Conservation (phyloP, 805 yeast genomes). For the Brettanomyces bruxellensis region DNA sequence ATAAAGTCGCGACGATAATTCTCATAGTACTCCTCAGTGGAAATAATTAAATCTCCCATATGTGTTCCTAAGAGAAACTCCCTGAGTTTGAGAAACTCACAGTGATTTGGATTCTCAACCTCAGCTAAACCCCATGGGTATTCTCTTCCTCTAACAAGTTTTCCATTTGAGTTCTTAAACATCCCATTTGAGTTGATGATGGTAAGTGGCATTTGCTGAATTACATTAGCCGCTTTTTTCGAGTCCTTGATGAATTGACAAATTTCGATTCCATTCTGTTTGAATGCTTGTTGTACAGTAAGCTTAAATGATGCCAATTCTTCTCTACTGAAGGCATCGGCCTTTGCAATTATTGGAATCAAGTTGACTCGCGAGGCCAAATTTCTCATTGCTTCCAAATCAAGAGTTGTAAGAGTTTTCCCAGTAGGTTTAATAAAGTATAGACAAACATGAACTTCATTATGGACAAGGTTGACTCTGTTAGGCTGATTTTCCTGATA, state of each 20-base stretch:
- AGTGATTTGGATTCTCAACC: slow-evolving; percentile 66
- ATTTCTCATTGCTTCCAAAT: slow-evolving; percentile 64
- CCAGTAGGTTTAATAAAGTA: slow-evolving; percentile 72
- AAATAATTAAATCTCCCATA: slow-evolving; percentile 67
- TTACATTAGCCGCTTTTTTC: slow-evolving; percentile 24
- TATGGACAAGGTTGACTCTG: slow-evolving; percentile 44
- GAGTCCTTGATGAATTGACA: slow-evolving; percentile 40
- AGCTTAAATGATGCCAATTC: slow-evolving; percentile 50
- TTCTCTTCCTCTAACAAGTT: slow-evolving; percentile 58
- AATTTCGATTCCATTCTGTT: slow-evolving; percentile 45
- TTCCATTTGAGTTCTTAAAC: slow-evolving; percentile 34
- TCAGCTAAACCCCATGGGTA: slow-evolving; percentile 86
- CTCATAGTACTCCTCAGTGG: slow-evolving; percentile 75
- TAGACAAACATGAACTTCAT: slow-evolving; percentile 75
- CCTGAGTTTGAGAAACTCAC: slow-evolving; percentile 65
- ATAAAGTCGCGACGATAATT: slow-evolving; percentile 53
- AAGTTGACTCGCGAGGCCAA: slow-evolving; percentile 66
- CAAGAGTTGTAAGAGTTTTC: slow-evolving; percentile 52
- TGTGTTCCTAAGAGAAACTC: slow-evolving; percentile 57
- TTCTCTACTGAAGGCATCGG: slow-evolving; percentile 57
- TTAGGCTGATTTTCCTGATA: slow-evolving; percentile 74
- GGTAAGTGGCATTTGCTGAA: slow-evolving; percentile 49
- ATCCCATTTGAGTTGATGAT: slow-evolving; percentile 58
- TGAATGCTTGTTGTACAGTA: slow-evolving; percentile 40
- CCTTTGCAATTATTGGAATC: slow-evolving; percentile 74